A percentile compares a stretch with the other conserved stretches of the same genome.
Evolutionary conservation across 331 rosid genomes (phyloP).

Genomic region (Pyrus hybrid): DNA sequence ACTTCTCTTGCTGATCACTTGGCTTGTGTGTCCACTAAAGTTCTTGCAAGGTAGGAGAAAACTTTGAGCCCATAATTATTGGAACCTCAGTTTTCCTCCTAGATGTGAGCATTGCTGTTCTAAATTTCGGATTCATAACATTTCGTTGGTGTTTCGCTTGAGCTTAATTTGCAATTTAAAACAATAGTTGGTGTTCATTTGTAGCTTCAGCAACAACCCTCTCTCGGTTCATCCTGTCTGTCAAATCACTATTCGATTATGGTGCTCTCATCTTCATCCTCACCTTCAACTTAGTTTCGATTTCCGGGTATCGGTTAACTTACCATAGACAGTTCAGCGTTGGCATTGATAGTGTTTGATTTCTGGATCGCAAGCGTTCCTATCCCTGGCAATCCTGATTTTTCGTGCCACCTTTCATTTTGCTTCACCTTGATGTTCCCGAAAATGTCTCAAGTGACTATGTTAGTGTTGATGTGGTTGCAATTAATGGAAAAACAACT

Average conservation of each 20-base stretch:
- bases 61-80: conserved; percentile 47
- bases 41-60: conserved; percentile 49
- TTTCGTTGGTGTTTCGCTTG: background rate
- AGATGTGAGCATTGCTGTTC: conserved; percentile 27
- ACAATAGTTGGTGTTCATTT: background rate
- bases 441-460: no score
- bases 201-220: conserved; percentile 77
- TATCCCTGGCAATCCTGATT: no score
- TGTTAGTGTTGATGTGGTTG: no score
- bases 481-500: no score
- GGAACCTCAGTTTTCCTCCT: conserved; percentile 52
- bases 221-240: conserved; percentile 60
- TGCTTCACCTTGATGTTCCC: no score
- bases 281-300: conserved; percentile 76
- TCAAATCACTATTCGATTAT: conserved; percentile 70
- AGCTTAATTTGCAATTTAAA: no score
- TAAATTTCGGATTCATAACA: background rate
- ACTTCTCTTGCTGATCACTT: conserved; percentile 53
- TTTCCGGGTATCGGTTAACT: conserved; percentile 35
- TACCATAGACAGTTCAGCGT: conserved; percentile 40
- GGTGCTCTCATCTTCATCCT: no score
- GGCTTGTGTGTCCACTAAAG: conserved; percentile 70
- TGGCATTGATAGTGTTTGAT: no score
- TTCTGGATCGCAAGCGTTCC: no score
- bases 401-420: no score